A percentile compares a stretch with the other conserved stretches of the same genome.
phyloP scores from a whole-genome alignment of 345 rosid species.

The Heritiera littoralis region DNA sequence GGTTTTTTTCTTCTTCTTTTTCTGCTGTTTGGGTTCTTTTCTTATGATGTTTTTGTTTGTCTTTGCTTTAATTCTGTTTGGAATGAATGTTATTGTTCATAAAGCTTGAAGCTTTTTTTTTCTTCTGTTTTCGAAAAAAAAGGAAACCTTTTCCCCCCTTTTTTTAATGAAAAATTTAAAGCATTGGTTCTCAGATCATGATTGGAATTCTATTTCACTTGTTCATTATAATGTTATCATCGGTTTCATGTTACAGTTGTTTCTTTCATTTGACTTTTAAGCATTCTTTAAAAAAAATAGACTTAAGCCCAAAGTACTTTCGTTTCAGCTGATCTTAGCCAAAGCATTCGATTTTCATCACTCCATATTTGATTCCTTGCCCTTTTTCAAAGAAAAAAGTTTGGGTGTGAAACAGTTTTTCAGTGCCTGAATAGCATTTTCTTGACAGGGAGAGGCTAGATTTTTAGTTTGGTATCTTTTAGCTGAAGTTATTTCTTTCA shows the following conservation, averaged over 20 bases:
- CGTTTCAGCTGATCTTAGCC: background rate
- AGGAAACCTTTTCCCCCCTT: background rate
- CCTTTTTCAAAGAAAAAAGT: background rate
- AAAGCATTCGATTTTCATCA: background rate
- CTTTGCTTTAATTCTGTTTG: background rate
- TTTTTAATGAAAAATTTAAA: background rate
- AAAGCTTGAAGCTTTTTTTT: background rate
- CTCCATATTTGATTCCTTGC: conserved; percentile 1
- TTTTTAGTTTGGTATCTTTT: background rate
- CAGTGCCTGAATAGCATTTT: background rate
- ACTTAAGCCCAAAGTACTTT: background rate
- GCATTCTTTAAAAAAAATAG: background rate
- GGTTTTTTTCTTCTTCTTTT: background rate
- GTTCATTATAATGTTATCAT: background rate
- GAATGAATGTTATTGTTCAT: background rate
- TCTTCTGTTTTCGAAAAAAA: background rate
- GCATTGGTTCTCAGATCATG: background rate
- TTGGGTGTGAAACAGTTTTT: background rate
- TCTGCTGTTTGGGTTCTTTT: conserved; percentile 27
- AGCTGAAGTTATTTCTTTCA: background rate
- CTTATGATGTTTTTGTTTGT: background rate
- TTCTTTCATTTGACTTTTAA: background rate
- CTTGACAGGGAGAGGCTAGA: too few species aligned
- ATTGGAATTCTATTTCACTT: background rate
- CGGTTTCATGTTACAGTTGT: background rate